These are phyloP conservation scores for Casuarina cunninghamiana DNA, from an alignment of 306 rosid genomes.

Conservation along the genomic window DNA sequence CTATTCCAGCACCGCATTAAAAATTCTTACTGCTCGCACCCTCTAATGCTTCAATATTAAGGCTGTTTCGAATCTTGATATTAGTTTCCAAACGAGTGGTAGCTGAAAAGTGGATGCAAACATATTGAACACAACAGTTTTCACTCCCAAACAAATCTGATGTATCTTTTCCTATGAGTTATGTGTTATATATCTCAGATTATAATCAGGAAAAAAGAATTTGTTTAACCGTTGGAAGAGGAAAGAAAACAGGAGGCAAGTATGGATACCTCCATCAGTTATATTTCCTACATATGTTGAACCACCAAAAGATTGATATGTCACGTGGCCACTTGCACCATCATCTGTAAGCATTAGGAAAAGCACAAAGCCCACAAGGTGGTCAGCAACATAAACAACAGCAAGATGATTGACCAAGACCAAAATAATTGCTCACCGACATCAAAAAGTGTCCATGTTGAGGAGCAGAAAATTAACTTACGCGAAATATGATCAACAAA, in stretches of 20 bases:
- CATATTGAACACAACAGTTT: slow-evolving; percentile 9
- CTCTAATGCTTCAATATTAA: no score
- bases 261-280: slow-evolving; percentile 65
- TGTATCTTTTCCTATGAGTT: neutral
- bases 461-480: slow-evolving; percentile 14
- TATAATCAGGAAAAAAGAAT: slow-evolving; percentile 9
- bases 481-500: slow-evolving; percentile 2
- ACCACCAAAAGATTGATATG: slow-evolving; percentile 48
- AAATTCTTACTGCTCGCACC: neutral
- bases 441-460: neutral
- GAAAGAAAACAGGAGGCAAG: slow-evolving; percentile 9
- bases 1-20: neutral
- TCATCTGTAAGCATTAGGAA: slow-evolving; percentile 59
- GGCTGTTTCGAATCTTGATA: no score
- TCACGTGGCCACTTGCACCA: slow-evolving; percentile 44
- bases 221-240: slow-evolving; percentile 1
- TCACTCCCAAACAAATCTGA: neutral
- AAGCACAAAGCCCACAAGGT: slow-evolving; percentile 23
- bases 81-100: neutral
- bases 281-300: slow-evolving; percentile 43
- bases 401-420: slow-evolving; percentile 4
- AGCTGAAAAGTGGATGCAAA: slow-evolving; percentile 5
- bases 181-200: slow-evolving; percentile 5
- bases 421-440: neutral
- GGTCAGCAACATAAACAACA: neutral